Conservation (phyloP, 805 yeast species). For the Yarrowia hollandica region DNA sequence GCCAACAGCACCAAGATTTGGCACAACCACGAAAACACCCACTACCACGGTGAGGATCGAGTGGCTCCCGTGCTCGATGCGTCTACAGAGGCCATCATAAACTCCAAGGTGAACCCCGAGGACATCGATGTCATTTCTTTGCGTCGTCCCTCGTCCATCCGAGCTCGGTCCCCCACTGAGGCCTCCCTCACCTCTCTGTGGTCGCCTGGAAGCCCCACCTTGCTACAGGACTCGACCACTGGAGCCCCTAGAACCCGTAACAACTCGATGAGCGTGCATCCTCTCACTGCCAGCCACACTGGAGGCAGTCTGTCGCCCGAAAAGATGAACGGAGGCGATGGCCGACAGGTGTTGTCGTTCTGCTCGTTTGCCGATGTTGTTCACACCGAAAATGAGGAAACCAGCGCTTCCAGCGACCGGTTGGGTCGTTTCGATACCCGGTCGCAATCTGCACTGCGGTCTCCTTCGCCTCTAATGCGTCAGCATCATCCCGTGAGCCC, state of each 20-base stretch:
- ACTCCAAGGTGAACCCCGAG: slow-evolving; percentile 58
- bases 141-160: slow-evolving; percentile 50
- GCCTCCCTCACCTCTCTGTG: slow-evolving; percentile 25
- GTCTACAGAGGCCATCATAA: slow-evolving; percentile 62
- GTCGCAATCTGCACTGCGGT: slow-evolving; percentile 20
- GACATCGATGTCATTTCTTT: slow-evolving; percentile 70
- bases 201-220: slow-evolving; percentile 14
- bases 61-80: slow-evolving; percentile 85
- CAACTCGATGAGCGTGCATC: slow-evolving; percentile 16
- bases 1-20: slow-evolving; percentile 5
- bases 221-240: slow-evolving; percentile 1
- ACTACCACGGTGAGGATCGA: slow-evolving; percentile 57
- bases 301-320: slow-evolving; percentile 1
- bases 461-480: slow-evolving; percentile 16
- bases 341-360: slow-evolving; percentile 46
- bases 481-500: slow-evolving; percentile 18
- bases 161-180: slow-evolving; percentile 29
- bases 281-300: slow-evolving; percentile 22
- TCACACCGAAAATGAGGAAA: slow-evolving; percentile 29
- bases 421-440: slow-evolving; percentile 9
- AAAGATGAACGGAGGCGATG: slow-evolving; percentile 4
- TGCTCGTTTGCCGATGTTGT: slow-evolving; percentile 78
- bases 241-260: slow-evolving; percentile 14
- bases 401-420: slow-evolving; percentile 10
- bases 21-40: slow-evolving; percentile 37